Evolutionary conservation across 2,329 filamentous ascomycete genomes (phyloP), one percentile per base, ranked within the genome.

Genomic region (Aspergillus flavus): DNA sequence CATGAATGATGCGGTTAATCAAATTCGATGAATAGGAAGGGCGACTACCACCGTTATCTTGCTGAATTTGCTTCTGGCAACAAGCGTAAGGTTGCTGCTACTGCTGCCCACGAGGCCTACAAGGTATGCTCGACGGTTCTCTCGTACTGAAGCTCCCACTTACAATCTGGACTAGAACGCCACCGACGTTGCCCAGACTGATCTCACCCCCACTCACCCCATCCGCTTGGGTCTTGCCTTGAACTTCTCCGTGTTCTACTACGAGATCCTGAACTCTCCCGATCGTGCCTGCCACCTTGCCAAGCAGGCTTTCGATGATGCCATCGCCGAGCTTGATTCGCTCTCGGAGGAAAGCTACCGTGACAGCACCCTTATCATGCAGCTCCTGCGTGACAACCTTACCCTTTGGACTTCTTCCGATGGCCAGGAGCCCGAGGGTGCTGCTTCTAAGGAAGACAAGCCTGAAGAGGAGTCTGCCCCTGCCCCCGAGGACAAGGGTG

Each of bases 191-290:
- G 95, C 95, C 74, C 94, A 97, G 87, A 97, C 92, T 71, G 94
- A 98, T 83, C 90, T 98, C 74, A 94, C 94, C 68, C 94, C 94
- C 68, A 98, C 95, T 66, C 94, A 98, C 87, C 94, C 94, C 75
- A 98, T 98, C 85, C 94, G 94, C 77, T 92, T 98, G 71, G 94
- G 94, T 81, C 91, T 98, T 76, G 94, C 94, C 72, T 89, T 98
- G 74, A 98, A 97, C 91, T 97, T 98, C 89, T 97, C 94, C 69
- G 94, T 97, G 76, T 97, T 97, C 87, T 97, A 97, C 89, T 97
- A 97, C 83, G 95, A 97, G 88, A 97, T 97, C 80, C 86, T 97
- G 79, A 98, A 97, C 90, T 96, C 94, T 41, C 94, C 94, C 76
- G 94, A 97, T 83, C 93, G 92, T 79, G 94, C 94, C 78, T 98